These are phyloP conservation scores for Alternaria sp. DNA, from an alignment of 2,329 filamentous ascomycete genomes.

Conservation along the genomic window DNA sequence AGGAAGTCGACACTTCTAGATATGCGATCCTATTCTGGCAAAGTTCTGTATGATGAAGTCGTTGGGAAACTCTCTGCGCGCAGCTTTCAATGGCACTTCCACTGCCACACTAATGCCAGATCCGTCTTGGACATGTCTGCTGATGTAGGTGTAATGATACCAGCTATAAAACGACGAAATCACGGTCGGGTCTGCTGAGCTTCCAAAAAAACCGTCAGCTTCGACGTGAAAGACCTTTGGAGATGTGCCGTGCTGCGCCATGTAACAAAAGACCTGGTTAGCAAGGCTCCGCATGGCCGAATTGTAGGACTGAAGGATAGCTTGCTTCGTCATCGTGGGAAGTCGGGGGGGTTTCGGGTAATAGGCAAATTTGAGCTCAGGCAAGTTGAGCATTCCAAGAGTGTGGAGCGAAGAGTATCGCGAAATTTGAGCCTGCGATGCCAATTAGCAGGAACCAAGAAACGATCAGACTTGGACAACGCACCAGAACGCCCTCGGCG, in stretches of 20 bases:
- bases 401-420: not conserved
- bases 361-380: not conserved
- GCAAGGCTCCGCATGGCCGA: not conserved
- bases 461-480: not conserved
- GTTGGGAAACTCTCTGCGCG: not conserved
- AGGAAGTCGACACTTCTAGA: not conserved
- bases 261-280: not conserved
- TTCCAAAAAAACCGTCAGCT: too few species aligned
- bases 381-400: not conserved
- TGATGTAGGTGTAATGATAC: not conserved
- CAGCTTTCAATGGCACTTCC: not conserved
- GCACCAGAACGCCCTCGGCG: not conserved
- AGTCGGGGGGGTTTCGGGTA: too few species aligned
- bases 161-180: rapidly evolving
- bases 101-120: not conserved
- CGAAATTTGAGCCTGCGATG: not conserved
- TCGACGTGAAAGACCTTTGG: not conserved
- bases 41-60: not conserved
- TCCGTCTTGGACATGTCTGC: not conserved
- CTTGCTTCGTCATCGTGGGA: too few species aligned
- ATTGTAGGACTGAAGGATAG: not conserved
- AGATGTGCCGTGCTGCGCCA: not conserved
- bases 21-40: not conserved
- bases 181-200: too few species aligned
- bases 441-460: not conserved